phyloP scores from a whole-genome alignment of 192 early-diverging fungal genomes.

The Phycomyces blakesleeanus region DNA sequence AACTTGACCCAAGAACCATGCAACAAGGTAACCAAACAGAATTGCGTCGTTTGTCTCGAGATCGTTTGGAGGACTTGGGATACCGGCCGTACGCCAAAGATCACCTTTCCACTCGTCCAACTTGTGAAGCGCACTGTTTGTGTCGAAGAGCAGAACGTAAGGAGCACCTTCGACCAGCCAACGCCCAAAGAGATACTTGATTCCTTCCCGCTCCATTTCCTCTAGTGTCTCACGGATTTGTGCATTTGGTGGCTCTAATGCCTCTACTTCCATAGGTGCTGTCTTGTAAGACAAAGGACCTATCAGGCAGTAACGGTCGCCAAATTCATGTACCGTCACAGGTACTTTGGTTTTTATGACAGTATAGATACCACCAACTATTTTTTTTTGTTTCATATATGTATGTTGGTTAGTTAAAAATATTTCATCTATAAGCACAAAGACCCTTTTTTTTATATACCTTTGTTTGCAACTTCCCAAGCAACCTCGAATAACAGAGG shows the following conservation, averaged over 20 bases:
- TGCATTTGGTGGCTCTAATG: slow-evolving; percentile 63
- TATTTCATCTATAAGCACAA: too few species aligned
- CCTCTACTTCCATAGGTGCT: slow-evolving; percentile 89
- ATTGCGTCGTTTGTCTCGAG: slow-evolving; percentile 93
- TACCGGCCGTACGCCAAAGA: slow-evolving; percentile 83
- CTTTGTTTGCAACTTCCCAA: slow-evolving; percentile 98
- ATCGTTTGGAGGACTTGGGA: slow-evolving; percentile 92
- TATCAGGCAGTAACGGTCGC: slow-evolving; percentile 88
- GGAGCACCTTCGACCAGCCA: slow-evolving; percentile 96
- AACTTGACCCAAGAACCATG: slow-evolving; percentile 89
- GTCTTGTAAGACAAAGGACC: slow-evolving; percentile 86
- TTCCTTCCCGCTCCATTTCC: slow-evolving; percentile 63
- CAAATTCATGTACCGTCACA: slow-evolving; percentile 91
- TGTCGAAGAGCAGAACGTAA: slow-evolving; percentile 84
- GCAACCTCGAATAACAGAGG: slow-evolving; percentile 85
- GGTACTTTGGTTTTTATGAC: slow-evolving; percentile 97
- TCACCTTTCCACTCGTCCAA: slow-evolving; percentile 97
- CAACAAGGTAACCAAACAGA: slow-evolving; percentile 89
- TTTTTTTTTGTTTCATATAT: too few species aligned
- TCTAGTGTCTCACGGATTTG: slow-evolving; percentile 68
- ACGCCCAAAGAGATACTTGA: slow-evolving; percentile 85
- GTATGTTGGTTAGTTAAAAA: too few species aligned
- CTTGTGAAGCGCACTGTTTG: slow-evolving; percentile 68
- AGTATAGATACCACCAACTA: slow-evolving; percentile 97
- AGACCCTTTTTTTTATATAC: too few species aligned